Evolutionary conservation across 2,329 filamentous ascomycete genomes (phyloP).

Genomic region (Endocalyx cinctus): DNA sequence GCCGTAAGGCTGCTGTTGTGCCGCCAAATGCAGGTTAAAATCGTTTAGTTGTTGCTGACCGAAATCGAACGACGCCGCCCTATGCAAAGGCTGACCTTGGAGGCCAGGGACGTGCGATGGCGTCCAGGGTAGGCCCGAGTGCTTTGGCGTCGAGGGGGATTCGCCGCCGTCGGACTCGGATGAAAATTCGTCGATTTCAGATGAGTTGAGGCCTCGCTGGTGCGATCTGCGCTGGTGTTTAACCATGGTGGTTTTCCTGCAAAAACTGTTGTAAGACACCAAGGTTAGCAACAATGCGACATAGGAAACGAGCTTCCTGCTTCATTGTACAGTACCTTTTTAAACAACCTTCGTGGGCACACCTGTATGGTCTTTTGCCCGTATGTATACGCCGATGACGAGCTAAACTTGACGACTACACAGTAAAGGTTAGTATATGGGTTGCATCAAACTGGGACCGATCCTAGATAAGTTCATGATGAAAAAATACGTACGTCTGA

Average conservation of each 20-base stretch:
- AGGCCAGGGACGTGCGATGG: slow-evolving; percentile 34
- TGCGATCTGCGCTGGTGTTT: slow-evolving; percentile 62
- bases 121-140: slow-evolving; percentile 48
- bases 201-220: slow-evolving; percentile 52
- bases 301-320: too few species aligned
- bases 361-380: slow-evolving; percentile 62
- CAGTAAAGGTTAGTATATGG: slow-evolving; percentile 25
- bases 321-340: slow-evolving; percentile 61
- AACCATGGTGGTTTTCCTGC: slow-evolving; percentile 67
- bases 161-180: slow-evolving; percentile 56
- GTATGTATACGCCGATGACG: slow-evolving; percentile 63
- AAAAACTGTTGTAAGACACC: slow-evolving; percentile 64
- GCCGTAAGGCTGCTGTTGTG: too few species aligned
- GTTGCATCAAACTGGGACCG: too few species aligned
- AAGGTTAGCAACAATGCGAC: too few species aligned
- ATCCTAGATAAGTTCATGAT: neutral
- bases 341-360: slow-evolving; percentile 55
- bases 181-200: slow-evolving; percentile 51
- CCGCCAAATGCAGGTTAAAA: slow-evolving; percentile 39
- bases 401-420: slow-evolving; percentile 59
- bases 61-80: slow-evolving; percentile 53
- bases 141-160: slow-evolving; percentile 54
- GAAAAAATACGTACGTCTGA: slow-evolving; percentile 54
- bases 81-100: slow-evolving; percentile 39
- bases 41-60: slow-evolving; percentile 41